phyloP scores from a whole-genome alignment of 192 early-diverging fungal genomes.

The Coemansia pectinata region DNA sequence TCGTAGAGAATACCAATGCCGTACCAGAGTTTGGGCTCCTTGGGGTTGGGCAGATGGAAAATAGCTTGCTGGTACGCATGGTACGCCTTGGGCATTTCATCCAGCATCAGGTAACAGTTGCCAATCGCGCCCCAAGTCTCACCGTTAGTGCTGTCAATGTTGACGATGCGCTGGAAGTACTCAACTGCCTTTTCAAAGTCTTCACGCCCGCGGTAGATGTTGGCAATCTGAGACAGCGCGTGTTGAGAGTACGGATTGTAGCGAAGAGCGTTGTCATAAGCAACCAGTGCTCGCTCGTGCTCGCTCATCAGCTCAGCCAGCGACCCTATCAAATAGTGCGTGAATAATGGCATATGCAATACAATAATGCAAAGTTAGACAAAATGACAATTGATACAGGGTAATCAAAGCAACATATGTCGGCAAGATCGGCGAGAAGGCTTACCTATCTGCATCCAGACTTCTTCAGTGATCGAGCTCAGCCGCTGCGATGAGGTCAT shows the following conservation, averaged over 20 bases:
- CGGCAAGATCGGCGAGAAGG: neutral
- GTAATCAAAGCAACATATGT: neutral
- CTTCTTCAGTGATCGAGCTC: conserved; percentile 41
- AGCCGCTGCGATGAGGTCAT: conserved; percentile 40
- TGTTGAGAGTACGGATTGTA: conserved; percentile 91
- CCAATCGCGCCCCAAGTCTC: conserved; percentile 95
- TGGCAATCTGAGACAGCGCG: conserved; percentile 79
- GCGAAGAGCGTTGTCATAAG: conserved; percentile 87
- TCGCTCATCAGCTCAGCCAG: conserved; percentile 74
- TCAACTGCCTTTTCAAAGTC: conserved; percentile 86
- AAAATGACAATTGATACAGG: neutral
- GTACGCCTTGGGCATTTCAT: conserved; percentile 93
- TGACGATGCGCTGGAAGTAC: conserved; percentile 87
- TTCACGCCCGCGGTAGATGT: conserved; percentile 79
- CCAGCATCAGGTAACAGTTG: conserved; percentile 96
- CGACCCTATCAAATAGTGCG: conserved; percentile 52
- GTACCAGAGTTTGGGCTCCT: conserved; percentile 99
- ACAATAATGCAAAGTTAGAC: neutral
- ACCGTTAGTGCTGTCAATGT: conserved; percentile 80
- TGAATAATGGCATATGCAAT: neutral
- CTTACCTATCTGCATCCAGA: conserved; percentile 54
- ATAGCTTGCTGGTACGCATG: conserved; percentile 96
- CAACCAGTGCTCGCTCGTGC: conserved; percentile 77
- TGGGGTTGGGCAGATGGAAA: conserved; percentile 86
- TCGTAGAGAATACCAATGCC: conserved; percentile 98